Evolutionary conservation across 129 eudicot species (phyloP).

Genomic region (Ambrosia trifida): DNA sequence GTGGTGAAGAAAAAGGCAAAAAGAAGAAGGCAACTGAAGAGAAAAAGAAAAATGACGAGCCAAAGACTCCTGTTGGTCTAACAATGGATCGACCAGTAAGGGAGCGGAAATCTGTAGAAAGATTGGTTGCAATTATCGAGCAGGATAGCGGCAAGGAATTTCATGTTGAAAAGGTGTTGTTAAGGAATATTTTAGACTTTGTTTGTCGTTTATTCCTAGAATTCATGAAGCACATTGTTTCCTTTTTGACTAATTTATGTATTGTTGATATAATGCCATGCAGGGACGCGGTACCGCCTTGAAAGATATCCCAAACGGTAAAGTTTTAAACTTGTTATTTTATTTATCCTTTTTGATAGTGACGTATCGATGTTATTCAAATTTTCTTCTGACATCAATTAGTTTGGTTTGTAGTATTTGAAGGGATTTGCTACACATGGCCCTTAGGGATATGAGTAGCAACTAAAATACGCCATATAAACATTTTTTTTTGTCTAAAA

Average conservation of each 20-base stretch:
- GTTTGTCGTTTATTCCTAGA: slow-evolving; percentile 22
- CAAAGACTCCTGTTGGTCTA: slow-evolving; percentile 58
- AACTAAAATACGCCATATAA: background rate
- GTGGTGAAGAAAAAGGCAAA: slow-evolving; percentile 39
- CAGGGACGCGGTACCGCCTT: slow-evolving; percentile 95
- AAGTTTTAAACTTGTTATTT: background rate
- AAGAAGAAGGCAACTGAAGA: slow-evolving; percentile 17
- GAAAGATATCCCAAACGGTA: slow-evolving; percentile 95
- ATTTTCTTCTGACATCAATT: slow-evolving; percentile 4
- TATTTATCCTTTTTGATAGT: background rate
- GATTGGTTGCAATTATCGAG: slow-evolving; percentile 80
- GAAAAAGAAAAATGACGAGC: slow-evolving; percentile 52
- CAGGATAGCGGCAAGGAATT: slow-evolving; percentile 64
- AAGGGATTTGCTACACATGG: background rate
- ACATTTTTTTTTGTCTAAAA: background rate
- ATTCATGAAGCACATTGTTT: background rate
- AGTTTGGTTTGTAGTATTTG: slow-evolving; percentile 1
- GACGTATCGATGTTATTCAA: background rate
- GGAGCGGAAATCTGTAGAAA: slow-evolving; percentile 87
- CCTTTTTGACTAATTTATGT: slow-evolving; percentile 10
- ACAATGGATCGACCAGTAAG: slow-evolving; percentile 77
- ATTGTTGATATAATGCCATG: slow-evolving; percentile 34
- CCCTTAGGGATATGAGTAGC: background rate
- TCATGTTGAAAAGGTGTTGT: slow-evolving; percentile 70
- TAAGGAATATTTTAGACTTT: slow-evolving; percentile 9